Conservation (phyloP, 805 yeast genomes). For the Wickerhamiella siamensis region DNA sequence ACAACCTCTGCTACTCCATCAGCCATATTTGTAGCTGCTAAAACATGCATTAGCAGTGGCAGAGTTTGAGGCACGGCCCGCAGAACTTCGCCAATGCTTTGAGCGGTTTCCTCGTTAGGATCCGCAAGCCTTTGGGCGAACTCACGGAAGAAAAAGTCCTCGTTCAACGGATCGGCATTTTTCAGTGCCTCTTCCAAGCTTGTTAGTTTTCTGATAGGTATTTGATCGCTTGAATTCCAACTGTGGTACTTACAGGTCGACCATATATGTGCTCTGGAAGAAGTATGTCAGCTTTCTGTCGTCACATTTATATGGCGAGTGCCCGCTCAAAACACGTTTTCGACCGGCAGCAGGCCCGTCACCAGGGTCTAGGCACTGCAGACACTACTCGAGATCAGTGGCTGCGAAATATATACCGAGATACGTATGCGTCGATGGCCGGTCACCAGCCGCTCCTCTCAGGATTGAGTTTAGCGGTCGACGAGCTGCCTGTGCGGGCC, state of each 20-base stretch:
- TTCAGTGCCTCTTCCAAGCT: not conserved
- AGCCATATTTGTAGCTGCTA: not conserved
- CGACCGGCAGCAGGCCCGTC: constrained; percentile 7
- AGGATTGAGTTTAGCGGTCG: constrained; percentile 12
- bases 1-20: not conserved
- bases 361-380: constrained; percentile 10
- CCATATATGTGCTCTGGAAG: too few species aligned
- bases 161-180: not conserved
- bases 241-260: not conserved
- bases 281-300: not conserved
- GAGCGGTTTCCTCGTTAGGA: not conserved
- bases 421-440: constrained; percentile 14
- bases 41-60: not conserved
- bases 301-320: not conserved
- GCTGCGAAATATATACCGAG: constrained; percentile 6
- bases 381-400: constrained; percentile 14
- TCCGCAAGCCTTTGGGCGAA: not conserved
- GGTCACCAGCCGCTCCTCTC: constrained; percentile 10
- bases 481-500: constrained; percentile 3
- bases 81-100: not conserved
- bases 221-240: too few species aligned
- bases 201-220: not conserved
- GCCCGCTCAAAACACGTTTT: constrained; percentile 5
- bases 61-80: not conserved
- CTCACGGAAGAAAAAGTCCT: not conserved